These are phyloP conservation scores for Penicillium subrubescens DNA, from an alignment of 495 filamentous ascomycete genomes.

Conservation along the genomic window DNA sequence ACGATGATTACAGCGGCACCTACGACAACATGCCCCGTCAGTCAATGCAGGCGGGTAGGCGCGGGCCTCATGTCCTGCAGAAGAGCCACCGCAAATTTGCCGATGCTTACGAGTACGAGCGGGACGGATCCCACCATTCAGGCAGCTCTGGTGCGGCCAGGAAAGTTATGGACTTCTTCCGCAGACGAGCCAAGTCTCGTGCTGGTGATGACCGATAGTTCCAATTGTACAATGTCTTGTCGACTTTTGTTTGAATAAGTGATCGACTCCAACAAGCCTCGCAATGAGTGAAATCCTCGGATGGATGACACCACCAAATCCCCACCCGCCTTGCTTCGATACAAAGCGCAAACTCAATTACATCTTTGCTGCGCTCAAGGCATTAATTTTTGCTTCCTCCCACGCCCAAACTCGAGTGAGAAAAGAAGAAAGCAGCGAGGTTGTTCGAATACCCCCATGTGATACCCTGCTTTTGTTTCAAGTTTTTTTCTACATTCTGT, in stretches of 20 bases:
- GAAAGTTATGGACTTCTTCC: constrained; percentile 97
- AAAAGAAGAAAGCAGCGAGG: constrained; percentile 39
- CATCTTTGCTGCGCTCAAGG: constrained; percentile 18
- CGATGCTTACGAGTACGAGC: constrained; percentile 84
- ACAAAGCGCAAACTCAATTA: constrained; percentile 29
- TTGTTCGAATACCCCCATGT: constrained; percentile 48
- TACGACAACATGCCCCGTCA: constrained; percentile 44
- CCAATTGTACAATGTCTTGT: neutral
- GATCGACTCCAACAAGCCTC: constrained; percentile 8
- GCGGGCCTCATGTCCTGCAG: constrained; percentile 63
- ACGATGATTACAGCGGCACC: constrained; percentile 43
- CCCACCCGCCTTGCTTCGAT: constrained; percentile 18
- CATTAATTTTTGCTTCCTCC: constrained; percentile 15
- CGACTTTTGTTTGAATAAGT: constrained; percentile 6
- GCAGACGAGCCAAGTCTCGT: constrained; percentile 77
- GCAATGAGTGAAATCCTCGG: constrained; percentile 17
- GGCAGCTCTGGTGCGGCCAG: constrained; percentile 84
- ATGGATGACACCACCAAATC: constrained; percentile 18
- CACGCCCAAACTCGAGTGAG: constrained; percentile 1
- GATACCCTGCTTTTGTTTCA: constrained; percentile 46
- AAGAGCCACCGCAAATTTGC: constrained; percentile 84
- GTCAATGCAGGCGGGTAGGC: constrained; percentile 48
- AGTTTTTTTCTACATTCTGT: constrained; percentile 30
- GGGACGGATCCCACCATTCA: constrained; percentile 64
- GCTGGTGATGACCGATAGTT: constrained; percentile 58